phyloP scores from a whole-genome alignment of 495 filamentous ascomycete genomes.

The Tirmania nivea region DNA sequence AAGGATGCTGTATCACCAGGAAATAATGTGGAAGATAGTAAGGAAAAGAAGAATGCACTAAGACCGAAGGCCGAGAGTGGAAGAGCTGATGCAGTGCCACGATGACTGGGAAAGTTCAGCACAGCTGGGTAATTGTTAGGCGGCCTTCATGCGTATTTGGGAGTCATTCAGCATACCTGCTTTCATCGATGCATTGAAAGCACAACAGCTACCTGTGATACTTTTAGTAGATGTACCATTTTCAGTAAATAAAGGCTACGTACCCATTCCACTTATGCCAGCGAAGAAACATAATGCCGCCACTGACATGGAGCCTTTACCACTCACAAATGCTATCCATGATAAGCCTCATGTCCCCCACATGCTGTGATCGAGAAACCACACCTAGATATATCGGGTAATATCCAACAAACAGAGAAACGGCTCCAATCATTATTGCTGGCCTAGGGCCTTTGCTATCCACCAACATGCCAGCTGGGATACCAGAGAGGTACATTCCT shows the following conservation, averaged over 20 bases:
- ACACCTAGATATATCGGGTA: constrained; percentile 51
- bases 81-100: constrained; percentile 78
- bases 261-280: constrained; percentile 55
- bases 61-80: constrained; percentile 82
- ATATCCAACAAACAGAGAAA: constrained; percentile 55
- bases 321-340: constrained; percentile 26
- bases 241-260: not conserved
- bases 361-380: constrained; percentile 5
- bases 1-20: constrained; percentile 64
- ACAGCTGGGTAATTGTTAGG: no score
- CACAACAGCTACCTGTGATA: constrained; percentile 42
- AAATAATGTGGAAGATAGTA: constrained; percentile 53
- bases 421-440: constrained; percentile 48
- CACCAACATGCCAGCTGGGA: constrained; percentile 72
- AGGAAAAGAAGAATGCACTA: constrained; percentile 89
- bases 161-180: constrained; percentile 23
- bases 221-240: not conserved
- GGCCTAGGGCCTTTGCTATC: constrained; percentile 64
- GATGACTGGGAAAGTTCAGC: no score
- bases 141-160: no score
- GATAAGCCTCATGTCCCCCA: no score
- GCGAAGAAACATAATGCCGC: constrained; percentile 56
- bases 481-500: constrained; percentile 22
- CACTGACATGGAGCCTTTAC: constrained; percentile 42
- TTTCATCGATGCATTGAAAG: constrained; percentile 74